phyloP scores from a whole-genome alignment of 768 basidiomycete genomes.

The Mycena vitilis region DNA sequence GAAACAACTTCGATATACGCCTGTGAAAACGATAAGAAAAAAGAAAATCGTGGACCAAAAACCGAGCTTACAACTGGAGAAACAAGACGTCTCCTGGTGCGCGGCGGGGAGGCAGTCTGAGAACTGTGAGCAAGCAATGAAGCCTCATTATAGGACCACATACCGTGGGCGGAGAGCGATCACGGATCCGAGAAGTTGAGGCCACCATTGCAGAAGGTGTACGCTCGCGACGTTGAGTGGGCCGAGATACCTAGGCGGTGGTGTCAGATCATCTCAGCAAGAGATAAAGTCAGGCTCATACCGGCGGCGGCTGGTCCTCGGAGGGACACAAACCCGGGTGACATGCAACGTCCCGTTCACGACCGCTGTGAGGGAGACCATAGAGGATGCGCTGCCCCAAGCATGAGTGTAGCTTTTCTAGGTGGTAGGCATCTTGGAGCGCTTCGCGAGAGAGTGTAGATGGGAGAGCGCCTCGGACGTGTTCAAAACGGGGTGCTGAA shows the following conservation, averaged over 20 bases:
- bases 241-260: neutral
- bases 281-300: neutral
- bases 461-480: neutral
- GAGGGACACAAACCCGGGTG: neutral
- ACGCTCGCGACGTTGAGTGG: neutral
- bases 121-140: neutral
- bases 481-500: neutral
- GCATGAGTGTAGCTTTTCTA: neutral
- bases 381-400: neutral
- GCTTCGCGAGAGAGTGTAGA: neutral
- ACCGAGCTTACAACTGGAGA: neutral
- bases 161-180: neutral
- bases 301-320: neutral
- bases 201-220: slow-evolving; percentile 7
- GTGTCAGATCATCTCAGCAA: neutral
- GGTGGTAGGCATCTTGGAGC: neutral
- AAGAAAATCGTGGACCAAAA: neutral
- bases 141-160: neutral
- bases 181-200: slow-evolving; percentile 7
- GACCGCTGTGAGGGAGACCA: neutral
- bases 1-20: slow-evolving; percentile 9
- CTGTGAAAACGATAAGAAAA: neutral
- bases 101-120: slow-evolving; percentile 5
- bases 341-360: neutral
- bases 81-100: neutral